Conservation (phyloP, 305 asterid genomes). For the Rubia peregrina region DNA sequence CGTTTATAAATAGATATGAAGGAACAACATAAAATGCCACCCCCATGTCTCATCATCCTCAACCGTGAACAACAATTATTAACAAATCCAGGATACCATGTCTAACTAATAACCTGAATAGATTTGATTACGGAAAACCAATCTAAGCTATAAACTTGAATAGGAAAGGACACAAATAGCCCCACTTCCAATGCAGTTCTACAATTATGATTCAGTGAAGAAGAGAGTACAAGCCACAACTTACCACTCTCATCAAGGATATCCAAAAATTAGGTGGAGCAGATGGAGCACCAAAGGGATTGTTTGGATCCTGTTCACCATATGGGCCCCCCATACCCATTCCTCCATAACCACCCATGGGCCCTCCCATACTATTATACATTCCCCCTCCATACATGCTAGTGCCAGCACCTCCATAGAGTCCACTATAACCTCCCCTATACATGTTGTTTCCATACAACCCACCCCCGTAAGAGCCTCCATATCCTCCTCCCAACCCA, state of each 20-base stretch:
- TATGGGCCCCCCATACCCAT: conserved; percentile 80
- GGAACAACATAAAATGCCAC: background rate
- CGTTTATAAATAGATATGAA: background rate
- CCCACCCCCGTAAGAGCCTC: conserved; percentile 71
- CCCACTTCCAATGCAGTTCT: background rate
- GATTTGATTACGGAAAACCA: background rate
- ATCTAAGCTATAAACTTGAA: background rate
- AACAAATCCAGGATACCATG: background rate
- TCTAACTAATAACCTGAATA: background rate
- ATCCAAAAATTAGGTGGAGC: conserved; percentile 91
- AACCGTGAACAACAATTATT: background rate
- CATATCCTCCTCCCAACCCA: conserved; percentile 24
- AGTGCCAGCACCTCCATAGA: conserved; percentile 58
- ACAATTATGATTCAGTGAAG: background rate
- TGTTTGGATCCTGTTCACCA: conserved; percentile 90
- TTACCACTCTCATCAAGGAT: conserved; percentile 88
- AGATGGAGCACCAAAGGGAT: conserved; percentile 80
- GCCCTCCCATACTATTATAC: conserved; percentile 63
- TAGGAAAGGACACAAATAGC: background rate
- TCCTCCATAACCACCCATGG: conserved; percentile 76
- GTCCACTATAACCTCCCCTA: conserved; percentile 87
- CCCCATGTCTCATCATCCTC: background rate
- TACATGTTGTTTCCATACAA: conserved; percentile 80
- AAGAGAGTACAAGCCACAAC: conserved; percentile 16
- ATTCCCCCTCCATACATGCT: conserved; percentile 71